Evolutionary conservation across 2,329 filamentous ascomycete genomes (phyloP).

Genomic region (Colletotrichum musae): DNA sequence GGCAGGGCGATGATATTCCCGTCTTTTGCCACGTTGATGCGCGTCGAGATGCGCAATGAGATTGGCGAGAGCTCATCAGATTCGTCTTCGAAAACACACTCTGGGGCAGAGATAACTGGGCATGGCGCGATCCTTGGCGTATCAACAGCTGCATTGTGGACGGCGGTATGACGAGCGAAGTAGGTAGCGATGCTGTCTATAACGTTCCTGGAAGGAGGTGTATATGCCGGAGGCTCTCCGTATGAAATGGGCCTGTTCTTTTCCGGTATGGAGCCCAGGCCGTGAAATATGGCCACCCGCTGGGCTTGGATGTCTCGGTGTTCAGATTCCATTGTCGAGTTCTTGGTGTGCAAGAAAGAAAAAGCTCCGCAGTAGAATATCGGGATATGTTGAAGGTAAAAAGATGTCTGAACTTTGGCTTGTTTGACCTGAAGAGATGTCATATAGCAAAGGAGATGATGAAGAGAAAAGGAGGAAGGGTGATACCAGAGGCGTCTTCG

Average conservation of each 20-base stretch:
- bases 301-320: neutral
- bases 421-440: too few species aligned
- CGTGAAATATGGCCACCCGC: neutral
- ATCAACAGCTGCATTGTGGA: neutral
- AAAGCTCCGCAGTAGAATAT: neutral
- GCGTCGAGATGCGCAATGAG: conserved; percentile 63
- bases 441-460: neutral
- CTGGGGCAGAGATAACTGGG: neutral
- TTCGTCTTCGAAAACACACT: neutral
- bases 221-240: conserved; percentile 41
- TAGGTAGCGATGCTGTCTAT: conserved; percentile 74
- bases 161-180: neutral
- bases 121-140: neutral
- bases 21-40: conserved; percentile 61
- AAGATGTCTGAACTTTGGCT: neutral
- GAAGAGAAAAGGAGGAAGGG: neutral
- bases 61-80: conserved; percentile 55
- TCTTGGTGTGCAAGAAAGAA: neutral
- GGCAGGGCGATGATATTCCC: conserved; percentile 64
- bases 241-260: neutral
- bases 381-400: neutral
- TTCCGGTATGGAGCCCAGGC: conserved; percentile 14
- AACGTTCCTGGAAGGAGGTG: conserved; percentile 58
- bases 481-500: neutral
- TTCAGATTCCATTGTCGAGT: conserved; percentile 3